Evolutionary conservation across 768 basidiomycete genomes (phyloP).

Genomic region (Amanita jacksonii): DNA sequence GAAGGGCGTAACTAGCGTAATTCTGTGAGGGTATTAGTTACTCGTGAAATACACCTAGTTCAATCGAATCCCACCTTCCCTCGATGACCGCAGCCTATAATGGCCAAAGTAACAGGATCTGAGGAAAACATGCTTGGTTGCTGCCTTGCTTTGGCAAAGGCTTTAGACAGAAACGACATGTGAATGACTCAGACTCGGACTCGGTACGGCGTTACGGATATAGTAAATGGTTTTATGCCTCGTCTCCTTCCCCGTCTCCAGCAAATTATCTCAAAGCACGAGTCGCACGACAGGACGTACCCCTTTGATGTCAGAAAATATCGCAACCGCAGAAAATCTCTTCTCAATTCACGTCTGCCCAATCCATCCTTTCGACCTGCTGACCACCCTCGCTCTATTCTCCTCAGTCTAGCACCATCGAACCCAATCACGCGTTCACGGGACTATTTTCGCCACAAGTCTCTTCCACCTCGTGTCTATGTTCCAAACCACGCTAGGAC

Average conservation of each 20-base stretch:
- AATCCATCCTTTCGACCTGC: slow-evolving; percentile 36
- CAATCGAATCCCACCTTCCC: slow-evolving; percentile 51
- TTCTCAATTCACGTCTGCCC: slow-evolving; percentile 24
- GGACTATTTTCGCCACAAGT: slow-evolving; percentile 47
- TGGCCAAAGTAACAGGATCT: slow-evolving; percentile 55
- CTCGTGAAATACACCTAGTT: too few species aligned
- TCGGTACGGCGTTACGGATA: too few species aligned
- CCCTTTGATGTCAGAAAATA: slow-evolving; percentile 14
- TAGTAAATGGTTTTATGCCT: too few species aligned
- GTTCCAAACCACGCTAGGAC: slow-evolving; percentile 19
- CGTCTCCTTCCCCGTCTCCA: slow-evolving; percentile 64
- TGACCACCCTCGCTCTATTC: slow-evolving; percentile 44
- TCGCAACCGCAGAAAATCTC: slow-evolving; percentile 16
- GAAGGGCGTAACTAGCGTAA: slow-evolving; percentile 56
- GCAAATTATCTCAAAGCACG: slow-evolving; percentile 24
- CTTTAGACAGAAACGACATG: not conserved
- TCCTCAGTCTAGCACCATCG: slow-evolving; percentile 31
- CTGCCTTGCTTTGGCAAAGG: not conserved
- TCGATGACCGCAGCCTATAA: slow-evolving; percentile 80
- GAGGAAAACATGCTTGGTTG: not conserved
- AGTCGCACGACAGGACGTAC: slow-evolving; percentile 15
- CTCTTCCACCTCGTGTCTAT: slow-evolving; percentile 38
- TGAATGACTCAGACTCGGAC: too few species aligned
- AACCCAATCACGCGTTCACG: slow-evolving; percentile 48
- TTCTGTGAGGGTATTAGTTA: slow-evolving; percentile 17